Conservation (phyloP, 345 rosid genomes). For the Populus euphratica region DNA sequence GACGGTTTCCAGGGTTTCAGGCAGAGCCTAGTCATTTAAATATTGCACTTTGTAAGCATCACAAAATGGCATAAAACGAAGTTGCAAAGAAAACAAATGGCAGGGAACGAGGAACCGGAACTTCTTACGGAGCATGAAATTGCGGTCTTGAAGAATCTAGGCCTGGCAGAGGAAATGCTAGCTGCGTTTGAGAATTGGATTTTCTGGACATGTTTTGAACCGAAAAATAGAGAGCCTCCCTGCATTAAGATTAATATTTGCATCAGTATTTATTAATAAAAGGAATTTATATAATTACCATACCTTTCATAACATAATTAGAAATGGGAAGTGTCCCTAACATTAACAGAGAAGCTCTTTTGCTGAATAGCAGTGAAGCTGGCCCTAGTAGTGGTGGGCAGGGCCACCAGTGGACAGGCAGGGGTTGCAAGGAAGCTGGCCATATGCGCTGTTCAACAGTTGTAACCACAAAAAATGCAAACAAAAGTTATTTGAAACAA, state of each 20-base stretch:
- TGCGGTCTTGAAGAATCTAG: constrained; percentile 29
- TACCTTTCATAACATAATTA: background rate
- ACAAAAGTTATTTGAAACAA: background rate
- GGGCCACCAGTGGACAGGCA: constrained; percentile 20
- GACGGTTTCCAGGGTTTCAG: constrained; percentile 48
- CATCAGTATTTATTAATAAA: background rate
- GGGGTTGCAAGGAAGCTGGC: constrained; percentile 32
- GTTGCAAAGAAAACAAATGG: background rate
- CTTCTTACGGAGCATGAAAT: constrained; percentile 50
- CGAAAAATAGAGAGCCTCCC: constrained; percentile 27
- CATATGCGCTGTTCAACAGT: constrained; percentile 18
- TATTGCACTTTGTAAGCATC: background rate
- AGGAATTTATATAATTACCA: background rate
- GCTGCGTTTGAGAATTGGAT: constrained; percentile 26
- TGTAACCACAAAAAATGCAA: too few relatives aligned
- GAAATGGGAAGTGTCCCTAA: constrained; percentile 1
- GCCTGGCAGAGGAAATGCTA: constrained; percentile 19
- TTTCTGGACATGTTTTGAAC: constrained; percentile 32
- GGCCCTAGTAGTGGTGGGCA: constrained; percentile 10
- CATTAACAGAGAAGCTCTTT: constrained; percentile 26
- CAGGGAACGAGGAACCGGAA: background rate
- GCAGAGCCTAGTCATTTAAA: constrained; percentile 33
- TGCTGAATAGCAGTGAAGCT: constrained; percentile 3
- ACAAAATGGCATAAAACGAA: background rate
- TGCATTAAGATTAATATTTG: constrained; percentile 19